Percentiles rank a stretch among this genome's conserved stretches.
These are phyloP conservation scores for Phyllostachys edulis DNA, from an alignment of 176 grass and related monocot genomes.

Conservation along the genomic window DNA sequence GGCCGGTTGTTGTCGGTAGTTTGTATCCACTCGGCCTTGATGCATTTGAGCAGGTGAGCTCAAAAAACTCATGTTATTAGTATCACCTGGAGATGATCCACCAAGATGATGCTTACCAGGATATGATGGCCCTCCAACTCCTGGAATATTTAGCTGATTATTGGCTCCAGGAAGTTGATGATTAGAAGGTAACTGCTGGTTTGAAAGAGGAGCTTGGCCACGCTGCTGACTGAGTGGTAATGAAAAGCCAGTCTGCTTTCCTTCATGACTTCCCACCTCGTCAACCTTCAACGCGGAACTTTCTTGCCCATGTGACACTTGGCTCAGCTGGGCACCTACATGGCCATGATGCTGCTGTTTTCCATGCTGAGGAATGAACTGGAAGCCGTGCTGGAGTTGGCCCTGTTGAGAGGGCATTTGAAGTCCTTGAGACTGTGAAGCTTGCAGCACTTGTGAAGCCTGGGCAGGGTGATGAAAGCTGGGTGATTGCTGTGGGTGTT, in stretches of 20 bases:
- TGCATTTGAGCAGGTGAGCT: conserved; percentile 44
- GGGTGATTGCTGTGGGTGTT: conserved; percentile 44
- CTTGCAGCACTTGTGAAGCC: conserved; percentile 22
- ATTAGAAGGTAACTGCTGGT: conserved; percentile 41
- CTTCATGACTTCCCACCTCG: conserved; percentile 36
- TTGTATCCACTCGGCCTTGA: conserved; percentile 42
- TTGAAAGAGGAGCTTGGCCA: conserved; percentile 35
- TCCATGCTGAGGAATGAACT: conserved; percentile 37
- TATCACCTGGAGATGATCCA: conserved; percentile 40
- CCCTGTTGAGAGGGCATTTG: conserved; percentile 43
- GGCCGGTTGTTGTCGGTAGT: conserved; percentile 48
- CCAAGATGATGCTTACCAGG: conserved; percentile 48
- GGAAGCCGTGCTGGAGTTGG: conserved; percentile 45
- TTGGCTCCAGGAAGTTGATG: conserved; percentile 47
- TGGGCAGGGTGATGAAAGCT: conserved; percentile 49
- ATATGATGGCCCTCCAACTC: conserved; percentile 30
- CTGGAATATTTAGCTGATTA: conserved; percentile 44
- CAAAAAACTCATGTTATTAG: conserved; percentile 34
- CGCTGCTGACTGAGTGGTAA: conserved; percentile 48
- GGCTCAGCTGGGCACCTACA: conserved; percentile 28
- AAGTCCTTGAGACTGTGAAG: conserved; percentile 47
- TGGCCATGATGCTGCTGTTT: conserved; percentile 39
- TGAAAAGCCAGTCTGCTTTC: conserved; percentile 51
- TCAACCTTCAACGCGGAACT: conserved; percentile 40
- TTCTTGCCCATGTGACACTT: conserved; percentile 49